Conservation (phyloP, 148 eudicot genomes). For the Tetragonia tetragonoides region DNA sequence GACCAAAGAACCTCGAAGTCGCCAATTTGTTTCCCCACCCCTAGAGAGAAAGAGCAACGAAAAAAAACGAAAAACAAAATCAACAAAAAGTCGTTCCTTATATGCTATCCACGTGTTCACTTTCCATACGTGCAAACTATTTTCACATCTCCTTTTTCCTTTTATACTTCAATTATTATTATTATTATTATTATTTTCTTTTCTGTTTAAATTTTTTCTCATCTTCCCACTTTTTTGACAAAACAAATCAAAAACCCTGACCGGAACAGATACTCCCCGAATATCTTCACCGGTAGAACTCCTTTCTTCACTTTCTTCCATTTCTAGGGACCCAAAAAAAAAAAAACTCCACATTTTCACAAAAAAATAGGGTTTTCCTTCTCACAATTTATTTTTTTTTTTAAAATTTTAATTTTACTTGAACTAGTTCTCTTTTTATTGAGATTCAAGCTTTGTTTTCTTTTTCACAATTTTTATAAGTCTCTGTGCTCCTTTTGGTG, state of each 20-base stretch:
- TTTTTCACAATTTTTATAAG: slow-evolving; percentile 22
- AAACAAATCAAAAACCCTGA: neutral
- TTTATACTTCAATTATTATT: no score
- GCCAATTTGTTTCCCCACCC: no score
- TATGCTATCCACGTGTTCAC: no score
- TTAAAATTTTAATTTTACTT: neutral
- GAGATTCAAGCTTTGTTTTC: slow-evolving; percentile 16
- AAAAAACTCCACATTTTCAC: neutral
- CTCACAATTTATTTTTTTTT: neutral
- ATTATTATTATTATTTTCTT: neutral
- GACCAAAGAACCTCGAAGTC: no score
- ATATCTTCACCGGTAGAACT: neutral
- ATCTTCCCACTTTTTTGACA: neutral
- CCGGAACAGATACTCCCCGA: neutral
- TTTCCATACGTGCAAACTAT: no score
- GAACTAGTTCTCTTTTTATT: neutral
- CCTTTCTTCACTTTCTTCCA: no score
- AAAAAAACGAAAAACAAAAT: no score
- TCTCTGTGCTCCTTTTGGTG: slow-evolving; percentile 8
- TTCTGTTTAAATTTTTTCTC: neutral
- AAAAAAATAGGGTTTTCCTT: neutral
- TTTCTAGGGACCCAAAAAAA: neutral
- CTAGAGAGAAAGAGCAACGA: no score
- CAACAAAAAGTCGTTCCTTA: no score
- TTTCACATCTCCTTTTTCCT: no score